A percentile compares a stretch with the other conserved stretches of the same genome.
phyloP scores from a whole-genome alignment of 1,139 yeast genomes.

The Diutina neorugosa region DNA sequence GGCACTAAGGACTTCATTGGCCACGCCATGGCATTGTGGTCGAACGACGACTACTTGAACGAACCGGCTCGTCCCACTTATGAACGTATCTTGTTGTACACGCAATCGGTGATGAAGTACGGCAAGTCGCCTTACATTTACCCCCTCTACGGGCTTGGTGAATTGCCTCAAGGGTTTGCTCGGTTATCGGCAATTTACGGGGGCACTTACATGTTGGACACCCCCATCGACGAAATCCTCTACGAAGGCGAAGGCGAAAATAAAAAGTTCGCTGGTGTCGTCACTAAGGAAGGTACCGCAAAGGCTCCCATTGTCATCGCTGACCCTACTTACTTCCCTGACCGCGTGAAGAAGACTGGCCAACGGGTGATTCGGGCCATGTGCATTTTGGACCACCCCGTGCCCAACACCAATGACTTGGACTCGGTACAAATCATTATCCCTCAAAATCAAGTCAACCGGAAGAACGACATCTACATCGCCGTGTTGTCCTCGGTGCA shows the following conservation, averaged over 20 bases:
- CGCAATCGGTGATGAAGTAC: slow-evolving; percentile 84
- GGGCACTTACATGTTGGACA: slow-evolving; percentile 96
- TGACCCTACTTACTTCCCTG: slow-evolving; percentile 97
- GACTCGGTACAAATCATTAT: slow-evolving; percentile 91
- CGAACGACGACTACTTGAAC: slow-evolving; percentile 79
- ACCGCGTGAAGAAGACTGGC: slow-evolving; percentile 75
- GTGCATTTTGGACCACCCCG: slow-evolving; percentile 84
- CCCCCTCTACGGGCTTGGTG: slow-evolving; percentile 95
- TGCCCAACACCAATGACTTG: slow-evolving; percentile 69
- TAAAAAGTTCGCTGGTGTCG: slow-evolving; percentile 67
- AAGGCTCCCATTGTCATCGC: slow-evolving; percentile 92
- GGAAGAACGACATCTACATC: slow-evolving; percentile 89
- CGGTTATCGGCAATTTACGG: slow-evolving; percentile 95
- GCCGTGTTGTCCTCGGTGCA: slow-evolving; percentile 87
- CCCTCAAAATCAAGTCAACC: slow-evolving; percentile 90
- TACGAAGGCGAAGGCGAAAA: slow-evolving; percentile 46
- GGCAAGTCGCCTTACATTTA: slow-evolving; percentile 84
- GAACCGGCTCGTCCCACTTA: slow-evolving; percentile 90
- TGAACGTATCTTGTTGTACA: slow-evolving; percentile 75
- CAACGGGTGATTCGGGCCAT: slow-evolving; percentile 88
- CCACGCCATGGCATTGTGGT: slow-evolving; percentile 97
- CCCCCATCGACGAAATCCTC: slow-evolving; percentile 83
- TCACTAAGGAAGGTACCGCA: slow-evolving; percentile 84
- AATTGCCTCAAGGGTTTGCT: slow-evolving; percentile 96
- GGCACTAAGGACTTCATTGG: slow-evolving; percentile 97